Evolutionary conservation across 148 eudicot species (phyloP).

Genomic region (Dianthus caryophyllus): DNA sequence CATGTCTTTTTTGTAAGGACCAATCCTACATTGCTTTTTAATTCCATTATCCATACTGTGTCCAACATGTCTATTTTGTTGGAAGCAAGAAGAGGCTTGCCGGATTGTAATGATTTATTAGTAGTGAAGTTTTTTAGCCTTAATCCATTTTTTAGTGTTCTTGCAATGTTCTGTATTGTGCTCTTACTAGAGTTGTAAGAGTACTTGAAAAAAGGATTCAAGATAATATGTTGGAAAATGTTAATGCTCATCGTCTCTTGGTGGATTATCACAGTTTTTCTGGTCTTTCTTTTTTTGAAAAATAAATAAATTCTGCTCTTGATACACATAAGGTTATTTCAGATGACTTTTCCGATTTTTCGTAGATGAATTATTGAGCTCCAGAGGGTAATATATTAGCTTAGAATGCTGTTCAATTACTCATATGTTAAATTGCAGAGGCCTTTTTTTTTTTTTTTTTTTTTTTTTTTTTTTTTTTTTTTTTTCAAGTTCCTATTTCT

Average conservation of each 20-base stretch:
- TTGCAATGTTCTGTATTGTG: slow-evolving; percentile 8
- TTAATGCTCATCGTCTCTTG: neutral
- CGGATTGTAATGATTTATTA: neutral
- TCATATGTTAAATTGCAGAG: neutral
- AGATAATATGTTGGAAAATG: neutral
- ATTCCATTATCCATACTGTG: neutral
- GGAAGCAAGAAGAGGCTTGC: neutral
- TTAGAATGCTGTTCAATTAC: neutral
- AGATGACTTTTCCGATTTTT: no score
- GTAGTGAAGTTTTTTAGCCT: neutral
- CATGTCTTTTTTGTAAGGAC: slow-evolving; percentile 5
- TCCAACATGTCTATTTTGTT: neutral
- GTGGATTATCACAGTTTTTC: neutral
- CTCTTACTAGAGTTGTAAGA: neutral
- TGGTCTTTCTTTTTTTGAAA: no score
- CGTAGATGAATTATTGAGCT: neutral
- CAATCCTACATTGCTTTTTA: neutral
- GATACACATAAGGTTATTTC: neutral
- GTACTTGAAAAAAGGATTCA: neutral
- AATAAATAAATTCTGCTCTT: neutral
- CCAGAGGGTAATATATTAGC: neutral
- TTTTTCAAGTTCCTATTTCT: neutral
- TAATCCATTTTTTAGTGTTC: neutral
- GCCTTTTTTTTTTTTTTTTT: no score
- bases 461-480: no score